Percentiles rank a stretch among this genome's conserved stretches.
Conservation (phyloP, 2,329 filamentous ascomycete species). For the Claviceps capensis region DNA sequence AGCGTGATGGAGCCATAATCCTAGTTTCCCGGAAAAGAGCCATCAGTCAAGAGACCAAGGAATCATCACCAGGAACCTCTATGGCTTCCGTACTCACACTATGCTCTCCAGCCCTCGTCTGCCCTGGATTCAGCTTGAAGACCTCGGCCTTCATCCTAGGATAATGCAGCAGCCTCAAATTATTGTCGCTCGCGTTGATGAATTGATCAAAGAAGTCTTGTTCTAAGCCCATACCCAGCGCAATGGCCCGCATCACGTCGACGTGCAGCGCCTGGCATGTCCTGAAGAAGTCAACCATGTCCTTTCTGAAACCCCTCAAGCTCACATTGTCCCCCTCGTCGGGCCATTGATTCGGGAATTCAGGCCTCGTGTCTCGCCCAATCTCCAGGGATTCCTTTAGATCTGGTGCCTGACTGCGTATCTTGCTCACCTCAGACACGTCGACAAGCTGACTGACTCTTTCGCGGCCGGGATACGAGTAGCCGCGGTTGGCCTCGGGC, state of each 20-base stretch:
- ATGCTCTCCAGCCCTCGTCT: constrained; percentile 67
- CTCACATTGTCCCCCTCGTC: constrained; percentile 24
- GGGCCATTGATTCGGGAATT: constrained; percentile 67
- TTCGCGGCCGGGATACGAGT: constrained; percentile 55
- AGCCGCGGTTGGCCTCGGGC: constrained; percentile 60
- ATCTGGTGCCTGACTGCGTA: constrained; percentile 46
- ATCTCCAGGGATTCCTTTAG: constrained; percentile 55
- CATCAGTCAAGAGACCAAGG: not conserved
- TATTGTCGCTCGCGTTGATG: constrained; percentile 58
- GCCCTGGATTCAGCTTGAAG: constrained; percentile 51
- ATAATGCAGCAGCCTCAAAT: constrained; percentile 63
- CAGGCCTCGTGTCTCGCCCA: constrained; percentile 43
- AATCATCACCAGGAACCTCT: no score
- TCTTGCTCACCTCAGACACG: constrained; percentile 38
- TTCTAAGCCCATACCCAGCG: constrained; percentile 62
- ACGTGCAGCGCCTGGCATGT: constrained; percentile 61
- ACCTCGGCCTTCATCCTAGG: constrained; percentile 51
- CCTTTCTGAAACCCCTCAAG: constrained; percentile 47
- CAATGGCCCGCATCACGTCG: constrained; percentile 73
- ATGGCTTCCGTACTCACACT: constrained; percentile 26
- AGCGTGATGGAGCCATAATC: constrained; percentile 49
- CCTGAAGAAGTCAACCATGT: constrained; percentile 64
- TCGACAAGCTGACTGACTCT: constrained; percentile 50
- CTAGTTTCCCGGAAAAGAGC: constrained; percentile 8
- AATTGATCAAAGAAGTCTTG: constrained; percentile 64